Evolutionary conservation across 495 filamentous ascomycete species (phyloP), one percentile per base, ranked within the genome.

Genomic region (Pyrenopolyporus hunteri): DNA sequence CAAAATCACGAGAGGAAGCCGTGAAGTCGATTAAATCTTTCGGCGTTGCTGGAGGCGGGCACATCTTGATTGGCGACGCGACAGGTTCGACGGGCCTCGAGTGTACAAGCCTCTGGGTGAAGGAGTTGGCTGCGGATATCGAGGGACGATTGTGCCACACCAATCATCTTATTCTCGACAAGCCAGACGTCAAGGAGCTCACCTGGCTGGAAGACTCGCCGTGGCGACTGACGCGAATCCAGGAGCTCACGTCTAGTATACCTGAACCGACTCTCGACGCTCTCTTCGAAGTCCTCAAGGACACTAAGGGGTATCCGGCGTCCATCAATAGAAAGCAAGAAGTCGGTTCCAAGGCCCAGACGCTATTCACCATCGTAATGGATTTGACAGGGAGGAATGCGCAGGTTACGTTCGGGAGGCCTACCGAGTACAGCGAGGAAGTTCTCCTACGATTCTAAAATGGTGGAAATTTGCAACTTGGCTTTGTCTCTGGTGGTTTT

Each of bases 41-140:
- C 11, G 85, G 86, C 9, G 81, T 87, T 6, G 86, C 86, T 0
- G 83, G 82, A 23, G 78, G 85, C 19, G 82, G 80, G 35, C 85
- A 89, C 61, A 84, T 89, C 16, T 66, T 88, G 6, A 71, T 89
- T 16, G 84, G 80, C 4, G 87, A 90, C 66, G 57, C 70, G 4
- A 78, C 66, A 0, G 79, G 76, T 1, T 80, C 80, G 0, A 66
- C 81, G 0, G 86, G 85, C 0, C 72, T 88, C 11, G 87, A 89
- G 67, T 81, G 85, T 57, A 84, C 82, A 6, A 77, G 77, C 16
- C 66, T 75, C 1, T 83, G 85, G 46, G 69, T 85, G 49, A 77
- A 78, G 36, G 71, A 79, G 60, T 59, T 87, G 28, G 22, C 66
- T 2, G 76, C 80, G 65, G 78, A 85, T 62, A 61, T 64, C 1